These are phyloP conservation scores for Filobasidium uniguttulatum DNA, from an alignment of 1,284 basidiomycete genomes.

Conservation along the genomic window DNA sequence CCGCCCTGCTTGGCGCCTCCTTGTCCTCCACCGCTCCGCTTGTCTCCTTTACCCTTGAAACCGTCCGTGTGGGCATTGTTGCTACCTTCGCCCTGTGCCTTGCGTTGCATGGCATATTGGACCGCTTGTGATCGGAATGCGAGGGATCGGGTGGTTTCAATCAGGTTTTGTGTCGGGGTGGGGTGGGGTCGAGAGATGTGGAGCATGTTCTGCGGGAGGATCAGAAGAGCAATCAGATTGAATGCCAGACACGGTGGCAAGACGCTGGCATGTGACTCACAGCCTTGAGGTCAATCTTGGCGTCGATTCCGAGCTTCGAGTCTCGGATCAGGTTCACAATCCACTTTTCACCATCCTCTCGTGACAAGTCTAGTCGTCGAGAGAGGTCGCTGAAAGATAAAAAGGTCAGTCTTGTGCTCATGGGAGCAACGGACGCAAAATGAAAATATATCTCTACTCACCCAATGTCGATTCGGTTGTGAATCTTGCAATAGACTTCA, in stretches of 20 bases:
- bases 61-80: constrained; percentile 18
- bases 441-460: constrained; percentile 36
- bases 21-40: constrained; percentile 21
- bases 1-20: constrained; percentile 18
- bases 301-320: constrained; percentile 85
- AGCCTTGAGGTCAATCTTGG: constrained; percentile 93
- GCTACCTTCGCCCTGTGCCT: constrained; percentile 16
- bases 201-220: constrained; percentile 62
- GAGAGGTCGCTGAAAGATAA: constrained; percentile 58
- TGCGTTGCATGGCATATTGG: constrained; percentile 56
- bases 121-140: constrained; percentile 82
- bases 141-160: constrained; percentile 88
- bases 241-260: too few species aligned
- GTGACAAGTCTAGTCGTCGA: constrained; percentile 76
- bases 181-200: constrained; percentile 82
- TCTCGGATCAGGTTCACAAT: constrained; percentile 97
- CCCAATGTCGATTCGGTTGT: constrained; percentile 91
- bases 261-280: constrained; percentile 34
- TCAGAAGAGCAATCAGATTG: not conserved
- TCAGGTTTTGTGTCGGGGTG: constrained; percentile 85
- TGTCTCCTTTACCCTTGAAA: constrained; percentile 18
- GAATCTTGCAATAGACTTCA: constrained; percentile 95
- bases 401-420: constrained; percentile 2
- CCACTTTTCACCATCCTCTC: constrained; percentile 96
- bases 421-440: not conserved